phyloP scores from a whole-genome alignment of 2,329 filamentous ascomycete species.

The Diaporthe capsici region DNA sequence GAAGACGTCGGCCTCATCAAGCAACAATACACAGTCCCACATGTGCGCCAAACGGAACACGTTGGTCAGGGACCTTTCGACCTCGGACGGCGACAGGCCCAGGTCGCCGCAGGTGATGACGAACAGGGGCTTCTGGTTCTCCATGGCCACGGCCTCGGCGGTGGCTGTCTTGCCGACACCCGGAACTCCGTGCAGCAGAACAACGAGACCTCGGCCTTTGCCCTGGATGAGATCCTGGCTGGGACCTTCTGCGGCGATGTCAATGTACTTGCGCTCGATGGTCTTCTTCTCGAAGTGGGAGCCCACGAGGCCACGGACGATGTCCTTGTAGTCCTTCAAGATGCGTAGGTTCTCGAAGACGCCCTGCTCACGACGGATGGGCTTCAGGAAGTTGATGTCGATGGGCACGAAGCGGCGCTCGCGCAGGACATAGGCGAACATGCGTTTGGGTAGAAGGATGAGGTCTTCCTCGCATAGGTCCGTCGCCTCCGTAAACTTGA shows the following conservation, averaged over 20 bases:
- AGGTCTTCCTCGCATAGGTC: constrained; percentile 29
- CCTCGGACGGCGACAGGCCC: constrained; percentile 45
- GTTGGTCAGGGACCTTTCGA: constrained; percentile 48
- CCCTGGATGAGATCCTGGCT: constrained; percentile 42
- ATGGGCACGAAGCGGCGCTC: constrained; percentile 35
- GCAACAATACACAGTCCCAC: constrained; percentile 58
- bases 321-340: constrained; percentile 28
- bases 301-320: constrained; percentile 26
- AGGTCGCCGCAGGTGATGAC: constrained; percentile 49
- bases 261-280: constrained; percentile 1
- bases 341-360: constrained; percentile 33
- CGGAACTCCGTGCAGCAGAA: constrained; percentile 53
- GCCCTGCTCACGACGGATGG: constrained; percentile 10
- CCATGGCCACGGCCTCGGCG: constrained; percentile 54
- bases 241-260: not conserved
- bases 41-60: constrained; percentile 48
- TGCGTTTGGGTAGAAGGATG: constrained; percentile 28
- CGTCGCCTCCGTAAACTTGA: constrained; percentile 19
- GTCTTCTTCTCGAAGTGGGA: constrained; percentile 38
- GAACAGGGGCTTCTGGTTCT: constrained; percentile 50
- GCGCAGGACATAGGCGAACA: constrained; percentile 33
- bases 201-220: constrained; percentile 53
- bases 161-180: constrained; percentile 58
- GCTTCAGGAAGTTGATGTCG: constrained; percentile 30
- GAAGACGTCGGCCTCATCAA: constrained; percentile 61